Base-by-base conservation (phyloP, 306 rosid genomes). In the Rubus parviflorus region DNA sequence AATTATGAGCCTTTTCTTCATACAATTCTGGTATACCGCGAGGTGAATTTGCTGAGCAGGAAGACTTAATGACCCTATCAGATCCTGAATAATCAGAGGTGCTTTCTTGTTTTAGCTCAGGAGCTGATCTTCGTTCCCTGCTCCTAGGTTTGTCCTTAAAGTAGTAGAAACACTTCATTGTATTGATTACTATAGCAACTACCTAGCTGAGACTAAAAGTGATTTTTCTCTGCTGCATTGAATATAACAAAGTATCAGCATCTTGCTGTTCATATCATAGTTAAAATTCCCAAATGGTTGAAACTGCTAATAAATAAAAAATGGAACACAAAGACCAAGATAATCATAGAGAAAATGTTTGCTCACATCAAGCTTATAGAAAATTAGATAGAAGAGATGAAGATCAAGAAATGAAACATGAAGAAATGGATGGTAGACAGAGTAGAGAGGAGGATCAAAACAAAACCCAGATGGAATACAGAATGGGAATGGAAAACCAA, bases 1-100 rank as follows among this genome's bases (percentile, higher is more conserved):
- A 84, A 77, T 86, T 84, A 54, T 91, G 98, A 74, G 91, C 97
- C 77, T 80, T 94, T 83, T 91, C 94, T 77, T 86, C 96, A 48
- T 88, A 94, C 73, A 94, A 73, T 83, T 94, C 87, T 0, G 90
- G 96, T 79, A 94, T 86, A 43, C 97, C 87, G 1, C 96, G 89
- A 0, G 89, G 84, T 6, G 97, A 91, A 46, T 80, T 68, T 19
- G 75, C 74, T 0, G 96, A 83, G 60, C 90, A 74, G 25, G 88
- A 80, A 37, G 97, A 90, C 81, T 87, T 85, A 7, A 81, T 70
- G 25, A 79, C 84, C 80, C 82, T 80, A 37, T 86, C 85, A 54
- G 69, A 42, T 9, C 82, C 91, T 2, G 92, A 88, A 70, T 58
- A 80, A 14, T 83, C 78, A 17, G 88, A 82, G 64, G 81, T 77